Conservation (phyloP, 176 grass and related monocot genomes). For the Bothriochloa decipiens region DNA sequence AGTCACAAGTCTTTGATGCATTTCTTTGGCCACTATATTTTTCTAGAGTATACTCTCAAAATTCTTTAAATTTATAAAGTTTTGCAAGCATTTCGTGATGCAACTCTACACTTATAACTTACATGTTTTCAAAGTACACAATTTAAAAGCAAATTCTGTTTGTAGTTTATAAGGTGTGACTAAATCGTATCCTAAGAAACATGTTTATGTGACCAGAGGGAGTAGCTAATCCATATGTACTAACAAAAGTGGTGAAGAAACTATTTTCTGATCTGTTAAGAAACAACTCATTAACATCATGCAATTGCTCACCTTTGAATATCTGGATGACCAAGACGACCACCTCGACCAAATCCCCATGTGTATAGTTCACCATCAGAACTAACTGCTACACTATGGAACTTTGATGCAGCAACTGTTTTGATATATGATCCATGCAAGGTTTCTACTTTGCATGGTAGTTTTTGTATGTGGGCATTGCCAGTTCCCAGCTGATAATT, state of each 20-base stretch:
- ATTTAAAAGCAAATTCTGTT: background rate
- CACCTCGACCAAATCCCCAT: constrained; percentile 97
- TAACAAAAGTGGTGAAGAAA: background rate
- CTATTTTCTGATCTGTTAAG: background rate
- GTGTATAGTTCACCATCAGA: constrained; percentile 90
- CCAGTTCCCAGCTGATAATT: constrained; percentile 98
- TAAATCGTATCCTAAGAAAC: background rate
- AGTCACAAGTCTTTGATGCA: background rate
- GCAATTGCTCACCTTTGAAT: constrained; percentile 70
- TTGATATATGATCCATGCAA: constrained; percentile 84
- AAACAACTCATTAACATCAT: background rate
- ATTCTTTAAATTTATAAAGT: background rate
- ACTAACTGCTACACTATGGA: constrained; percentile 93
- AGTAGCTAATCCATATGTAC: constrained; percentile 8
- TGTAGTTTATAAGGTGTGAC: background rate
- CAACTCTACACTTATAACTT: background rate
- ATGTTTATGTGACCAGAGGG: background rate
- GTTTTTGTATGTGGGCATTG: constrained; percentile 96
- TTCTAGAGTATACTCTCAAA: background rate
- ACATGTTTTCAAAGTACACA: background rate
- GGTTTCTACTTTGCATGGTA: constrained; percentile 97
- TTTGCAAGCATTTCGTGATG: background rate
- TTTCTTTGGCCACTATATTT: background rate
- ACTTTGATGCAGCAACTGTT: constrained; percentile 80
- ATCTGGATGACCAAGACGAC: constrained; percentile 93